Base-by-base conservation (phyloP, 768 basidiomycete genomes). In the Omphalotus guepiniiformis region DNA sequence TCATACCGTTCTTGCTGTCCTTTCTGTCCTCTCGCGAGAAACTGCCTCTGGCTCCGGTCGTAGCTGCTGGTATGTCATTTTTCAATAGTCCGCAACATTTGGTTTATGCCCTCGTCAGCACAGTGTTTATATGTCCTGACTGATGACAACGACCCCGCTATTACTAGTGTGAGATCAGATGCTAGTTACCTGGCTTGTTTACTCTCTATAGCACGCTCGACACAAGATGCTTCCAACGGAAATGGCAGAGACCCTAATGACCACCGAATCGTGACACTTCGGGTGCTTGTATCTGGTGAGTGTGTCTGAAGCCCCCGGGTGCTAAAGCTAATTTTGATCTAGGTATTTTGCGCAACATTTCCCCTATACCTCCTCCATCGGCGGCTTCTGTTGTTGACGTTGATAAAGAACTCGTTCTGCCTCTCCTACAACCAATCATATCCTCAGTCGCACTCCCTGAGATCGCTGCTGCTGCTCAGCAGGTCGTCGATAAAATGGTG, bases 91-190 rank as follows among this genome's bases (percentile, higher is more conserved):
- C 27, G 27, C 22, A 37, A 28, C 45, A 49, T 19, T 38, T 16
- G 45, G 15, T 36, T 29, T 29, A 25, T 49, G 18, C 25, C 26
- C 35, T 44, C 23, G 42, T 22, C 55, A 93, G 93, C 91, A 0
- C 94, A 97, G 60, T 92, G 92, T 58, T 69, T 96, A 15, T 96
- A 95, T 63, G 89, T 95, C 50, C 71, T 97, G 22, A 90, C 92
- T 2, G 92, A 94, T 61, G 94, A 96, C 59, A 97, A 96, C 53
- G 70, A 67, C n/a, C 77, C 84, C 15, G 80, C 83, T 25, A 80
- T 84, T 43, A 62, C 77, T n/a, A 81, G 83, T 46, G 60, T 94
- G 16, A 73, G 81, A 18, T 63, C 74, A 22, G 72, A 86, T 59
- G 75, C 75, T 12, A 69, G 73, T 2, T 86, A 86, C 56, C 70